Evolutionary conservation across 805 yeast species (phyloP), one percentile per base, ranked within the genome.

Genomic region (Saturnispora hagleri): DNA sequence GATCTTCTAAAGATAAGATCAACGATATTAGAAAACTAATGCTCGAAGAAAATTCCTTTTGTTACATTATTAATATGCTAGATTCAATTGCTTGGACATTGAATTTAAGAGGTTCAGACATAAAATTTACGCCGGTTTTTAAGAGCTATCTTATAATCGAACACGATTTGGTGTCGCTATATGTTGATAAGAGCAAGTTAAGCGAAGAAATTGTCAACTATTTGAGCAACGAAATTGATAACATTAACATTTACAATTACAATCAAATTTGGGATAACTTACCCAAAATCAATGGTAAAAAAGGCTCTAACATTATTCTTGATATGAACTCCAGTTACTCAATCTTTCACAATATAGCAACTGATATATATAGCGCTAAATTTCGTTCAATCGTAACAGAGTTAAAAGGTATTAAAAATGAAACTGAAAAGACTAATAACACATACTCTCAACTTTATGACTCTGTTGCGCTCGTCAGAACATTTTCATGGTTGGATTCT

Each of bases 91-190:
- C 81, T 5, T 77, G 81, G 81, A 59, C 75, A 28, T 62, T 77
- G 53, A 77, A 77, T 55, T 63, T 78, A 51, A 66, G 83, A 53
- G 82, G 82, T 15, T 55, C 60, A 22, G 98, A 91, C 64, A 83
- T 91, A 53, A 83, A 82, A 4, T 91, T 76, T 63, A 84, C 84
- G 61, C 97, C 98, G 0, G 91, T 89, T 2, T 93, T 91, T 64
- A 89, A 81, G 67, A 73, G 90, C 8, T 86, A 82, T 59, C 71
- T 79, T 1, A 63, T 76, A 1, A 70, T 82, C 22, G 70, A 75
- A 7, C 61, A 60, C 4, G 69, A 68, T 46, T 60, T 62, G 15
- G 65, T 71, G 22, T 60, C 58, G 2, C 58, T 79, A 38, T 79
- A 71, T 58, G 68, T 72, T 38, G 75, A 75, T 58, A 61, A 55